Conservation (phyloP, 441 rosid genomes). For the Jatropha multifida region DNA sequence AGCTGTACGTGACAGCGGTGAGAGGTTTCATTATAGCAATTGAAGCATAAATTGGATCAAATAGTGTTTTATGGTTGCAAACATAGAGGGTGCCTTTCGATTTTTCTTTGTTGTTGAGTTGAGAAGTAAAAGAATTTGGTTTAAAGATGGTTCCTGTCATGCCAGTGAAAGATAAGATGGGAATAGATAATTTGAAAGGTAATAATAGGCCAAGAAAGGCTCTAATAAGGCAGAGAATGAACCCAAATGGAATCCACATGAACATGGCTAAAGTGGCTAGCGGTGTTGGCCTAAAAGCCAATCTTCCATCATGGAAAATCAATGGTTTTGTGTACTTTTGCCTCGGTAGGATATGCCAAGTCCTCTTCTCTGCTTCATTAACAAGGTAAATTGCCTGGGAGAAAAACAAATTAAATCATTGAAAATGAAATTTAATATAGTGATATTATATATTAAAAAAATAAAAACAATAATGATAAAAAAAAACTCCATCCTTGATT, state of each 20-base stretch:
- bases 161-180: conserved; percentile 26
- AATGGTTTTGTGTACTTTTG: conserved; percentile 72
- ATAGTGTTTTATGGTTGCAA: conserved; percentile 69
- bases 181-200: conserved; percentile 43
- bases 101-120: background rate
- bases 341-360: conserved; percentile 44
- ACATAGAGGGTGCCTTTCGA: conserved; percentile 60
- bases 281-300: conserved; percentile 80
- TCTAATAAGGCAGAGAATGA: conserved; percentile 52
- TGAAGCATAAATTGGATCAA: conserved; percentile 71
- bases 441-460: background rate
- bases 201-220: conserved; percentile 45
- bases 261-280: conserved; percentile 62
- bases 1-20: conserved; percentile 77
- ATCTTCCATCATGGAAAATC: conserved; percentile 83
- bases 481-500: too few relatives aligned
- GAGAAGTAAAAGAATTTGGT: background rate
- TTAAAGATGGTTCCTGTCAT: conserved; percentile 7
- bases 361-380: conserved; percentile 38
- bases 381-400: conserved; percentile 34
- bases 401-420: background rate
- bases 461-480: too few relatives aligned
- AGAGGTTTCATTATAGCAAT: conserved; percentile 49
- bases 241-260: conserved; percentile 71
- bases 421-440: too few relatives aligned